phyloP scores from a whole-genome alignment of 108 stramenopile species.

The Conticribra guillardii region DNA sequence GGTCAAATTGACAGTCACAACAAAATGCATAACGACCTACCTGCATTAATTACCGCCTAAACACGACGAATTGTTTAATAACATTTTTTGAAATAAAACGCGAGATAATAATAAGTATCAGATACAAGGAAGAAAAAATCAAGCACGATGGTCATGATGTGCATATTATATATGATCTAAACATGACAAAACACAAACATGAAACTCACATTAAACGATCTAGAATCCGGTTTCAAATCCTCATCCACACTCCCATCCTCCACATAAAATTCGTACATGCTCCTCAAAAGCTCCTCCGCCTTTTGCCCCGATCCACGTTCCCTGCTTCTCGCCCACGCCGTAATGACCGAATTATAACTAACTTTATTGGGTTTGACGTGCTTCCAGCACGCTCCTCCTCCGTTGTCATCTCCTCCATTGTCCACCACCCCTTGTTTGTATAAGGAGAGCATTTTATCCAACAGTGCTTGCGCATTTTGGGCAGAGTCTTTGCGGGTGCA shows the following conservation, averaged over 20 bases:
- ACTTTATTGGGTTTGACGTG: slow-evolving; percentile 67
- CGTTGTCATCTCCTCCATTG: no score
- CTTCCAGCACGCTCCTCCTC: no score
- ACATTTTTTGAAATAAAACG: not conserved
- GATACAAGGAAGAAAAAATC: not conserved
- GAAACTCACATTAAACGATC: slow-evolving; percentile 29
- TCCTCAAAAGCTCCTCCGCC: slow-evolving; percentile 46
- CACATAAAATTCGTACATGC: slow-evolving; percentile 50
- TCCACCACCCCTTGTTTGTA: slow-evolving; percentile 16
- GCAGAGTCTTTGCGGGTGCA: slow-evolving; percentile 53
- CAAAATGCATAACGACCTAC: not conserved
- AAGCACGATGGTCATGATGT: no score
- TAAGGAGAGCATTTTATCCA: slow-evolving; percentile 34
- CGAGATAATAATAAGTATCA: not conserved
- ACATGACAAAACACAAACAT: not conserved
- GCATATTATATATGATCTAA: not conserved
- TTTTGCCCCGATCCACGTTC: slow-evolving; percentile 30
- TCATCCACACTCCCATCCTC: slow-evolving; percentile 10
- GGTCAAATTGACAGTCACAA: not conserved
- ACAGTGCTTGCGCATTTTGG: slow-evolving; percentile 38
- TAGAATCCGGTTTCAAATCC: slow-evolving; percentile 34
- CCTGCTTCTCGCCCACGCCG: slow-evolving; percentile 49
- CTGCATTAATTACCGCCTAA: slow-evolving; percentile 40
- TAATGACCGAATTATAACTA: slow-evolving; percentile 65
- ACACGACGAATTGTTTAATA: not conserved